phyloP scores from a whole-genome alignment of 495 filamentous ascomycete genomes.

The Neurospora sp. region DNA sequence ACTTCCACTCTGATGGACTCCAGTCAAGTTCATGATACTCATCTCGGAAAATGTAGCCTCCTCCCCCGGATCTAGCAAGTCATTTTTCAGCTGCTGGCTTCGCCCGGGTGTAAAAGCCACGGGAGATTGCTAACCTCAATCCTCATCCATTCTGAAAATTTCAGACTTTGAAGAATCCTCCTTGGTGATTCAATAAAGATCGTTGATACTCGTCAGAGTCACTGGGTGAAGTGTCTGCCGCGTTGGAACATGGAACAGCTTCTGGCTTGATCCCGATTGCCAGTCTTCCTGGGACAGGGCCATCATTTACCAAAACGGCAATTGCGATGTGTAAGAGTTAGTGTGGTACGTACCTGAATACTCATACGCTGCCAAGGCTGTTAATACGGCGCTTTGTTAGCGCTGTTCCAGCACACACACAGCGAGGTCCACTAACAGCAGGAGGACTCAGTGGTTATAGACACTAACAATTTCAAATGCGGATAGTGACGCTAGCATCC shows the following conservation, averaged over 20 bases:
- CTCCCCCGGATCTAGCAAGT: neutral
- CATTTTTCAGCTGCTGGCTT: neutral
- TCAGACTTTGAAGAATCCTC: too few species aligned
- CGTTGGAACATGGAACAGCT: neutral
- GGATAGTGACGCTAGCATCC: neutral
- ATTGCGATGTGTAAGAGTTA: neutral
- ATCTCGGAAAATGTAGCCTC: neutral
- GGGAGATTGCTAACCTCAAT: too few species aligned
- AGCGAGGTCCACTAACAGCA: neutral
- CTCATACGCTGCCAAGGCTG: neutral
- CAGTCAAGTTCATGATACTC: neutral
- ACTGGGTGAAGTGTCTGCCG: neutral
- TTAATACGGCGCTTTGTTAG: neutral
- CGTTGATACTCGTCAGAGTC: neutral
- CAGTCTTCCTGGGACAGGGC: neutral
- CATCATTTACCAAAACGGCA: neutral
- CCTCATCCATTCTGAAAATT: too few species aligned
- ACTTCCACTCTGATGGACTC: neutral
- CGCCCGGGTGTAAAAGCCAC: too few species aligned
- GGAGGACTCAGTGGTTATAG: neutral
- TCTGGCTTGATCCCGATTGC: neutral
- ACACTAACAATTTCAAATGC: neutral
- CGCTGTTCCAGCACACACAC: neutral
- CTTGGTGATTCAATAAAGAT: neutral
- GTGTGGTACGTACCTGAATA: neutral